Conservation (phyloP, 352 stramenopile genomes). For the Pythium biforme region DNA sequence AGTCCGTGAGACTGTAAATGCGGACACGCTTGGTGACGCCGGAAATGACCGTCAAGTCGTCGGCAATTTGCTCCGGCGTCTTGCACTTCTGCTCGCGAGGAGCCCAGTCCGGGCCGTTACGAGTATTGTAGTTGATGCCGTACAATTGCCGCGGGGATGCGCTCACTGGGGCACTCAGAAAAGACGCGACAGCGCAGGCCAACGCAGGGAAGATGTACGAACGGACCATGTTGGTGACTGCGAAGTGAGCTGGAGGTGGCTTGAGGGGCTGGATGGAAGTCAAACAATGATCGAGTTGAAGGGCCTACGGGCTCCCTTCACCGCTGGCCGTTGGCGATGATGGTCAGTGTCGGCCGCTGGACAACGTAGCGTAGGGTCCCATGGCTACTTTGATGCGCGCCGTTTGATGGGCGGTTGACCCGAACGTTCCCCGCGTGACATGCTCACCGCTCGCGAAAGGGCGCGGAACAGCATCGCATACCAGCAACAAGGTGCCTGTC, state of each 20-base stretch:
- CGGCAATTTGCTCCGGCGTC: slow-evolving; percentile 14
- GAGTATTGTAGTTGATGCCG: slow-evolving; percentile 43
- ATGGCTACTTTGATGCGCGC: background rate
- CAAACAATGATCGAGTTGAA: background rate
- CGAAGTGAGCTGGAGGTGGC: background rate
- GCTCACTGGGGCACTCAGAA: background rate
- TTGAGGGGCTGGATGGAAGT: background rate
- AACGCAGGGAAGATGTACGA: background rate
- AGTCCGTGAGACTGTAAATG: slow-evolving; percentile 39
- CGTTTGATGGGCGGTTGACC: background rate
- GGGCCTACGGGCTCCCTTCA: background rate
- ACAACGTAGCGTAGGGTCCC: background rate
- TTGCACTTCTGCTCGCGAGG: slow-evolving; percentile 26
- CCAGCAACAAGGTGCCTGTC: background rate
- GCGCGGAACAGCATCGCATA: background rate
- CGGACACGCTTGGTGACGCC: slow-evolving; percentile 28
- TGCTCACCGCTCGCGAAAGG: background rate
- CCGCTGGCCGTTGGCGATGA: background rate
- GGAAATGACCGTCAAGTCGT: slow-evolving; percentile 25
- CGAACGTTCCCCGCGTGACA: background rate
- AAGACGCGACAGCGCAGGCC: background rate
- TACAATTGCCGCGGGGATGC: slow-evolving; percentile 14
- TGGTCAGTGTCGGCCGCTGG: too few relatives aligned
- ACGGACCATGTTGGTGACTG: slow-evolving; percentile 2
- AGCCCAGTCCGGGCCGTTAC: slow-evolving; percentile 30